A percentile compares a stretch with the other conserved stretches of the same genome.
Conservation (phyloP, 1,284 basidiomycete genomes). For the Volvariella surrecta region DNA sequence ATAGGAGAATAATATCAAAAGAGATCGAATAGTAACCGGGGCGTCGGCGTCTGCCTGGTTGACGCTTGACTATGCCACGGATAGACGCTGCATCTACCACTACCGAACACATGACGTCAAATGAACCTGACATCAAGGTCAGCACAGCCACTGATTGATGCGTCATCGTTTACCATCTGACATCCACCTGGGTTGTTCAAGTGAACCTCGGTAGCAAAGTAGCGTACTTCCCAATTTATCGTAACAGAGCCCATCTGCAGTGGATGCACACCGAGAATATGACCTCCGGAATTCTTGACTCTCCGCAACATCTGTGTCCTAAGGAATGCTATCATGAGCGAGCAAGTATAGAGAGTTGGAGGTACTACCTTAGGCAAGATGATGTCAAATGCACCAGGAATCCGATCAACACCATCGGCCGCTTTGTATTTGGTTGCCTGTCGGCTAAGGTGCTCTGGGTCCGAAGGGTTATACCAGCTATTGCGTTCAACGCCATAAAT, state of each 20-base stretch:
- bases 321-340: not conserved
- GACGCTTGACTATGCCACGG: constrained; percentile 7
- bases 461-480: not conserved
- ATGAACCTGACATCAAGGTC: constrained; percentile 7
- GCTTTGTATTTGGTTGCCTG: not conserved
- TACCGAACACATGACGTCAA: not conserved
- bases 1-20: constrained; percentile 38
- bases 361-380: constrained; percentile 19
- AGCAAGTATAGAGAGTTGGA: not conserved
- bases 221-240: constrained; percentile 12
- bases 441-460: not conserved
- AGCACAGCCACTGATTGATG: constrained; percentile 2
- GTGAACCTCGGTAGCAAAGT: constrained; percentile 33
- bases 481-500: constrained; percentile 35
- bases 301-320: constrained; percentile 28
- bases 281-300: constrained; percentile 27
- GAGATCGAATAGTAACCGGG: constrained; percentile 26
- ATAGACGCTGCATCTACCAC: not conserved
- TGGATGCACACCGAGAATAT: constrained; percentile 24
- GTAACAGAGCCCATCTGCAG: constrained; percentile 19
- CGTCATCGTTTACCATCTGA: constrained; percentile 23
- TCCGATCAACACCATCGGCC: not conserved
- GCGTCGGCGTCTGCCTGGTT: constrained; percentile 8
- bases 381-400: constrained; percentile 26
- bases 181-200: constrained; percentile 32